These are phyloP conservation scores for Neurospora sp. DNA, from an alignment of 495 filamentous ascomycete species.

Conservation along the genomic window DNA sequence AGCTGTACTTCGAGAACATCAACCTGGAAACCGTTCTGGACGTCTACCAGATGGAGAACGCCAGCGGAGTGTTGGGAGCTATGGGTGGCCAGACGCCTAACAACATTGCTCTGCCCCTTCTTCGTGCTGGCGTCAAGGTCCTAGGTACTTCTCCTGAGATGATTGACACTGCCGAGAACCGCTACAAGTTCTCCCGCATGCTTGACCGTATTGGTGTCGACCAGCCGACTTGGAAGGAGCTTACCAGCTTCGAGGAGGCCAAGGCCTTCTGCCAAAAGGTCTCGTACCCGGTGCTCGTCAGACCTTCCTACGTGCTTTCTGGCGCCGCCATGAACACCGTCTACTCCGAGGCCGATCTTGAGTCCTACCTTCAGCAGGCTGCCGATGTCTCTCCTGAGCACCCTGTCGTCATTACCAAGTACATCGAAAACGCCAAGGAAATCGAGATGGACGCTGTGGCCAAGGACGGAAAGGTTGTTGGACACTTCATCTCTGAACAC, in stretches of 20 bases:
- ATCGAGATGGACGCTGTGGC: conserved; percentile 97
- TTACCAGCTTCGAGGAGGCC: conserved; percentile 82
- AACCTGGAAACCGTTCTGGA: conserved; percentile 89
- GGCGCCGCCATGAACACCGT: conserved; percentile 98
- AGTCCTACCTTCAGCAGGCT: conserved; percentile 80
- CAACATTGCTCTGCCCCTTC: conserved; percentile 88
- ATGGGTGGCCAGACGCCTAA: conserved; percentile 99
- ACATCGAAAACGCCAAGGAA: conserved; percentile 93
- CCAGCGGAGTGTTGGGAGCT: conserved; percentile 86
- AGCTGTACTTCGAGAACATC: conserved; percentile 96
- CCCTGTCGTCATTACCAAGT: conserved; percentile 97
- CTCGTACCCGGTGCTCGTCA: conserved; percentile 85
- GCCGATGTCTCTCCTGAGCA: conserved; percentile 89
- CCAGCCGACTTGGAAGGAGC: conserved; percentile 95
- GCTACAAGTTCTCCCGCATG: conserved; percentile 97
- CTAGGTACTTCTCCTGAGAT: conserved; percentile 95
- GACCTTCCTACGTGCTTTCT: conserved; percentile 91
- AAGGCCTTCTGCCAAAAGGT: conserved; percentile 74
- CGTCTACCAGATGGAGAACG: conserved; percentile 83
- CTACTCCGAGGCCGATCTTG: conserved; percentile 74
- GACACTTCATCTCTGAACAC: conserved; percentile 93
- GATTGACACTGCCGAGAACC: conserved; percentile 96
- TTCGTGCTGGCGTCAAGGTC: conserved; percentile 82
- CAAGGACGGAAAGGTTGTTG: conserved; percentile 70
- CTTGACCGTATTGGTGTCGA: conserved; percentile 93